phyloP scores from a whole-genome alignment of 257 asterid species.

The Eucommia ulmoides region DNA sequence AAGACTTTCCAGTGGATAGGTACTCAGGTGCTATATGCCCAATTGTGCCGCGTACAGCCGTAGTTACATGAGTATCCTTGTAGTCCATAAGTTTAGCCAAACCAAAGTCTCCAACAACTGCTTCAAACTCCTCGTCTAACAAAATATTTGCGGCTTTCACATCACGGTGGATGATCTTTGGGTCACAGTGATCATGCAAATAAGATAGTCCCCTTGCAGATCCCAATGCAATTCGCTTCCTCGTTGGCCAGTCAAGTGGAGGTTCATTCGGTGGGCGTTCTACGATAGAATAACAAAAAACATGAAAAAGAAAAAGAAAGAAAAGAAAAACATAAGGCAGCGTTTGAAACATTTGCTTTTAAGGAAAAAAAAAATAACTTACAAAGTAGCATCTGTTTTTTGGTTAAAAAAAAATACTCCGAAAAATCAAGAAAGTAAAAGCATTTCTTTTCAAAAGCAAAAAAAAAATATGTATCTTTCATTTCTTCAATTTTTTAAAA shows the following conservation, averaged over 20 bases:
- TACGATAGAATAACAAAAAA: not conserved
- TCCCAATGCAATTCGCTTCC: slow-evolving; percentile 1
- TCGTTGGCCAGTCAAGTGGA: slow-evolving; percentile 1
- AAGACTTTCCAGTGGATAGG: slow-evolving; percentile 1
- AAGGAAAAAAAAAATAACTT: not conserved
- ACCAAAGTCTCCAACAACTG: slow-evolving; percentile 1
- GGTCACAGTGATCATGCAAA: slow-evolving; percentile 3
- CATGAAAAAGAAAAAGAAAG: not conserved
- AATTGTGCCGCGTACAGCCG: slow-evolving; percentile 2
- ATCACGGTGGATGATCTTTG: slow-evolving; percentile 1
- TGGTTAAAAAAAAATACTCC: not conserved
- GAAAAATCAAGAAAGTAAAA: not conserved
- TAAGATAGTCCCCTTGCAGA: slow-evolving; percentile 1
- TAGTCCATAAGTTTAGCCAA: slow-evolving; percentile 4
- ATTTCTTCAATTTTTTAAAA: no score
- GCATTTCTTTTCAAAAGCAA: not conserved
- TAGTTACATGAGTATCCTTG: slow-evolving; percentile 1
- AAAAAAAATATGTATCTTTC: no score
- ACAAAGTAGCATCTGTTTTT: not conserved
- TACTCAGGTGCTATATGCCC: slow-evolving; percentile 1
- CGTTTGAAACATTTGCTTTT: not conserved
- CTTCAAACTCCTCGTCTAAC: slow-evolving; percentile 2
- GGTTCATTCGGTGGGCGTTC: not conserved
- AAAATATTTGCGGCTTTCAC: slow-evolving; percentile 1
- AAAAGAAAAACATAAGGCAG: no score